Conservation (phyloP, 352 stramenopile species). For the Phytophthora agathidicida region DNA sequence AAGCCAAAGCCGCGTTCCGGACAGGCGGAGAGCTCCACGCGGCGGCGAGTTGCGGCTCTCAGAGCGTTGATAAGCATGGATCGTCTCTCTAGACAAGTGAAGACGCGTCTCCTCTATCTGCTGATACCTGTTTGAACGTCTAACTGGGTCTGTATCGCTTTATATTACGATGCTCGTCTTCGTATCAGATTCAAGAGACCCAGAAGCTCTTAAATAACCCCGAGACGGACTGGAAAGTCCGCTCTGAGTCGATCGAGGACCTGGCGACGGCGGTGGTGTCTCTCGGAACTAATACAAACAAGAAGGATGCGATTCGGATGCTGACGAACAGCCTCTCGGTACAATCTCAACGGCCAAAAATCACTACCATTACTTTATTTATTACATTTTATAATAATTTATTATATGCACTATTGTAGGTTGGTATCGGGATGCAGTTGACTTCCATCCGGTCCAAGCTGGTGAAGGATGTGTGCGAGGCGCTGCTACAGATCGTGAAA, state of each 20-base stretch:
- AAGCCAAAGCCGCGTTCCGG: conserved; percentile 4
- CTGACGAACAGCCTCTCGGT: conserved; percentile 63
- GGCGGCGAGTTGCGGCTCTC: conserved; percentile 1
- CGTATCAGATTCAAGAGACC: conserved; percentile 43
- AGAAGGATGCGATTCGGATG: conserved; percentile 39
- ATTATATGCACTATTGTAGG: conserved; percentile 28
- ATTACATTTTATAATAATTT: conserved; percentile 7
- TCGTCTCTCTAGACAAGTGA: conserved; percentile 25
- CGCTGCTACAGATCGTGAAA: conserved; percentile 54
- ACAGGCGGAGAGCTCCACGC: conserved; percentile 19
- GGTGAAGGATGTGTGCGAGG: conserved; percentile 53
- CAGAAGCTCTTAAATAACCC: conserved; percentile 36
- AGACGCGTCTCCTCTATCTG: conserved; percentile 3
- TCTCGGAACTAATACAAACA: conserved; percentile 25
- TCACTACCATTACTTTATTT: conserved; percentile 11
- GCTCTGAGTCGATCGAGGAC: conserved; percentile 44
- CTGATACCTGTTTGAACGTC: conserved; percentile 7
- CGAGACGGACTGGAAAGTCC: conserved; percentile 49
- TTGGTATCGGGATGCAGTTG: conserved; percentile 48
- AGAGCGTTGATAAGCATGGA: conserved; percentile 28
- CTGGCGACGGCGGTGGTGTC: conserved; percentile 55
- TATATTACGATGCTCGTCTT: conserved; percentile 3
- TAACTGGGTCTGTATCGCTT: conserved; percentile 19
- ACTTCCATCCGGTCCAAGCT: conserved; percentile 54
- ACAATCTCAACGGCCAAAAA: neutral